Base-by-base conservation (phyloP, 1,139 yeast species). In the Suhomyces atakaporum region DNA sequence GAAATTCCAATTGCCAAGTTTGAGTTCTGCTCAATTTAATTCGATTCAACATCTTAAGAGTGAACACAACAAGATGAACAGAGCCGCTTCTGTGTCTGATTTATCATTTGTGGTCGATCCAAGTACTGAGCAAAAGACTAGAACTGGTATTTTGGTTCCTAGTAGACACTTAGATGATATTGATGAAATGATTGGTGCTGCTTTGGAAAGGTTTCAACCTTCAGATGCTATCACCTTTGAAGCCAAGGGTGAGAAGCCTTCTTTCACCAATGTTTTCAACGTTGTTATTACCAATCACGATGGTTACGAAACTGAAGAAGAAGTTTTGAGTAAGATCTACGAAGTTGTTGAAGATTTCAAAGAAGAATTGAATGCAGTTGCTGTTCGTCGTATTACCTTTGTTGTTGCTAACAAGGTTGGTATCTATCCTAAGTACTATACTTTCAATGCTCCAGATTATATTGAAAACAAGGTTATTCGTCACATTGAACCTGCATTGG, bases 401-500 rank as follows among this genome's bases (percentile, higher is more conserved):
- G 87, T 89, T 46, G 74, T 92, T 51, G 95, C 95, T 44, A 80
- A 84, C 58, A 77, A 74, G 35, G 79, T 81, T 54, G 97, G 97
- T 48, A 63, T 84, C 31, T 89, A 92, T 67, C 98, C 98, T 52
- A 86, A 85, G 63, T 92, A 92, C 71, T 94, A 84, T 69, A 92
- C 98, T 27, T 94, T 86, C 75, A 86, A 87, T 54, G 96, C 94
- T 44, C 95, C 96, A 34, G 77, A 76, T 26, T 92, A 85, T 62
- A 52, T 53, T 28, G 94, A 84, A 65, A 95, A 92, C 68, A 80
- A 84, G 67, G 90, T 90, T 24, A 87, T 92, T 61, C 90, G 98
- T 71, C 97, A 92, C 60, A 88, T 92, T 55, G 98, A 92, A 66
- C 98, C 98, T 21, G 97, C 98, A 29, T 75, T 92, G 56, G 98